Conservation (phyloP, 495 filamentous ascomycete genomes). For the Penicillium ucsense region DNA sequence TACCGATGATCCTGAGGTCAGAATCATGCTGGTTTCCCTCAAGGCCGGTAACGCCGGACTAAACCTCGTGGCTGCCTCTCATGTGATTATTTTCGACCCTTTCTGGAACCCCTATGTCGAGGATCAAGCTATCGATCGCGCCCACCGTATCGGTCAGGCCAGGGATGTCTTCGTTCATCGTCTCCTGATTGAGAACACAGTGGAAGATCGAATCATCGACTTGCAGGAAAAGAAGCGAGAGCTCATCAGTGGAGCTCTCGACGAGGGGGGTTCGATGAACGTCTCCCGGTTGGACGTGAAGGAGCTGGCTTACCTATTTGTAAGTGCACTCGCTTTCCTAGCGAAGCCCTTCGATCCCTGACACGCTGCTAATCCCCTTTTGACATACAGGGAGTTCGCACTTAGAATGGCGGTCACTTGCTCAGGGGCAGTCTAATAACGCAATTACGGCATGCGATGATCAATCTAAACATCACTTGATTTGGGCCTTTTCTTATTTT, state of each 20-base stretch:
- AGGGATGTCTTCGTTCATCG: constrained; percentile 70
- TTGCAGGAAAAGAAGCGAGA: constrained; percentile 79
- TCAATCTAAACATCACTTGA: too few relatives aligned
- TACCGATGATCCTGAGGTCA: constrained; percentile 50
- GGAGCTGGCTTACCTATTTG: constrained; percentile 68
- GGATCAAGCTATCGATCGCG: constrained; percentile 88
- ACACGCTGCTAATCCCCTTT: neutral
- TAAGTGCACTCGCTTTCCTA: constrained; percentile 27
- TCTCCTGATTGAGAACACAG: constrained; percentile 64
- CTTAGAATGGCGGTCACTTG: neutral
- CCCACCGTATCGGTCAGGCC: constrained; percentile 81
- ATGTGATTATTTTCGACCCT: constrained; percentile 86
- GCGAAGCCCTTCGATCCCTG: neutral
- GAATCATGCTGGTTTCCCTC: constrained; percentile 79
- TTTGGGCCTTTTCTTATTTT: too few relatives aligned
- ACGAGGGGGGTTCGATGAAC: constrained; percentile 61
- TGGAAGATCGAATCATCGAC: constrained; percentile 81
- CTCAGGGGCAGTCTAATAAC: too few relatives aligned
- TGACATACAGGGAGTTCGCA: neutral
- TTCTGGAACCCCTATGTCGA: constrained; percentile 98
- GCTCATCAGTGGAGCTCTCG: constrained; percentile 71
- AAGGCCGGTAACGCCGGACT: constrained; percentile 88
- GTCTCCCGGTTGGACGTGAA: constrained; percentile 50
- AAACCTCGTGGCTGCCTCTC: constrained; percentile 77
- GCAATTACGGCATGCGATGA: too few relatives aligned